These are phyloP conservation scores for Rhizopogon vulgaris DNA, from an alignment of 768 basidiomycete genomes.

Conservation along the genomic window DNA sequence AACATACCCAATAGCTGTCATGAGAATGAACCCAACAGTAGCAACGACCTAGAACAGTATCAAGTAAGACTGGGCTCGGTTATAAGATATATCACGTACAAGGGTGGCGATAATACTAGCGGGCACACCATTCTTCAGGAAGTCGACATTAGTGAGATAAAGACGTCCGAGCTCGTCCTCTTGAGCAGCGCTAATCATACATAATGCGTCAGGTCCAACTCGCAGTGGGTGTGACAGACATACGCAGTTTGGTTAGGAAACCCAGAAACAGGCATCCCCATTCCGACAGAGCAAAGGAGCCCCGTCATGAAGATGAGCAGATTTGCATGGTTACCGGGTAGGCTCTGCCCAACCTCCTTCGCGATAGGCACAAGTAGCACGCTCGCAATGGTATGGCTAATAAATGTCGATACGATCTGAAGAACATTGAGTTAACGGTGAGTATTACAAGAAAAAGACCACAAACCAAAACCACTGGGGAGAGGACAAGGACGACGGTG, in stretches of 20 bases:
- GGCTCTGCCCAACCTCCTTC: constrained; percentile 75
- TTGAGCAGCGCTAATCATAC: constrained; percentile 66
- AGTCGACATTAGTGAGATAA: constrained; percentile 82
- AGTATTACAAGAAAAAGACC: background rate
- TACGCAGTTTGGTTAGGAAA: constrained; percentile 98
- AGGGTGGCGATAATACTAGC: constrained; percentile 86
- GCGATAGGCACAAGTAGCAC: constrained; percentile 97
- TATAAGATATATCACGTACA: constrained; percentile 36
- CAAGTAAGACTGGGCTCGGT: background rate
- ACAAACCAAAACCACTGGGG: constrained; percentile 63
- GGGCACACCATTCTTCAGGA: constrained; percentile 90
- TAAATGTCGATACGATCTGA: constrained; percentile 86
- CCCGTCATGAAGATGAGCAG: constrained; percentile 91
- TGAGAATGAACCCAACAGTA: constrained; percentile 78
- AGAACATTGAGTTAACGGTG: background rate
- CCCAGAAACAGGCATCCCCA: constrained; percentile 99
- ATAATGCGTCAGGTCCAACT: constrained; percentile 1
- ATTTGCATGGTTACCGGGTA: constrained; percentile 64
- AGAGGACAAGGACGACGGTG: constrained; percentile 64
- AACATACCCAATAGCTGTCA: constrained; percentile 65
- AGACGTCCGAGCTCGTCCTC: constrained; percentile 91
- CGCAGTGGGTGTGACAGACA: constrained; percentile 23
- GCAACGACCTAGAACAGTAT: constrained; percentile 57
- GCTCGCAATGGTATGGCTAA: constrained; percentile 95
- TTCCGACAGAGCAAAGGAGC: constrained; percentile 89